Evolutionary conservation across 2,329 filamentous ascomycete species (phyloP).

Genomic region (Penicillium sumatraense): DNA sequence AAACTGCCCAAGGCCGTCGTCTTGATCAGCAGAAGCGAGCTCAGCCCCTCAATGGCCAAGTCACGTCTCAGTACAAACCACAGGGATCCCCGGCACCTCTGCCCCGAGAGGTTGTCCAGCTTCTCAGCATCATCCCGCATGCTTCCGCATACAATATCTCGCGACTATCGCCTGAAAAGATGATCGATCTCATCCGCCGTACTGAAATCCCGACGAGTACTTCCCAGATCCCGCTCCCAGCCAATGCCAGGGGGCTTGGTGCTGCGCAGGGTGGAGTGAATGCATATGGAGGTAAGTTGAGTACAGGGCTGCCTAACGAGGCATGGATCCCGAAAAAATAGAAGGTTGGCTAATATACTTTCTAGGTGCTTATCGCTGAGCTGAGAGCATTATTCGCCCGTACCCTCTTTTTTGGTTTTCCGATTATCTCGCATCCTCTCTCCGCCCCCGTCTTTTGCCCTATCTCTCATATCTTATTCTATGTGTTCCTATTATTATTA

Average conservation of each 20-base stretch:
- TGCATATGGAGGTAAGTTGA: constrained; percentile 40
- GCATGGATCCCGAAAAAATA: background rate
- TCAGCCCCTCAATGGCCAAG: constrained; percentile 35
- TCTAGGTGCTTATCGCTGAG: constrained; percentile 27
- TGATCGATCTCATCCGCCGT: constrained; percentile 74
- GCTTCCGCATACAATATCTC: constrained; percentile 73
- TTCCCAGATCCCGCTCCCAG: constrained; percentile 43
- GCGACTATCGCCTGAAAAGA: constrained; percentile 69
- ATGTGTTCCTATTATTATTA: background rate
- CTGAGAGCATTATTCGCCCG: too few relatives aligned
- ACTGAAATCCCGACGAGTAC: constrained; percentile 65
- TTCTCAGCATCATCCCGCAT: constrained; percentile 74
- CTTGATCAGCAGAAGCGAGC: constrained; percentile 73
- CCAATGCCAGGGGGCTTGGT: constrained; percentile 36
- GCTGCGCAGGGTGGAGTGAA: constrained; percentile 31
- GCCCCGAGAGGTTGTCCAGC: constrained; percentile 67
- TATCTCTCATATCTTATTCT: constrained; percentile 8
- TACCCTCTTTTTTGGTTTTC: background rate
- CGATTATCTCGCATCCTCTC: constrained; percentile 1
- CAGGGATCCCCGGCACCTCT: constrained; percentile 66
- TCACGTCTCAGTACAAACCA: constrained; percentile 52
- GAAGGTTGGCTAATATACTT: background rate
- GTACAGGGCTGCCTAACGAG: background rate
- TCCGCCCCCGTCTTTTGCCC: background rate
- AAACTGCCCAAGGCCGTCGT: constrained; percentile 83